Percentiles rank a stretch among this genome's conserved stretches.
phyloP scores from a whole-genome alignment of 192 early-diverging fungal species.

The Gigaspora rosea region DNA sequence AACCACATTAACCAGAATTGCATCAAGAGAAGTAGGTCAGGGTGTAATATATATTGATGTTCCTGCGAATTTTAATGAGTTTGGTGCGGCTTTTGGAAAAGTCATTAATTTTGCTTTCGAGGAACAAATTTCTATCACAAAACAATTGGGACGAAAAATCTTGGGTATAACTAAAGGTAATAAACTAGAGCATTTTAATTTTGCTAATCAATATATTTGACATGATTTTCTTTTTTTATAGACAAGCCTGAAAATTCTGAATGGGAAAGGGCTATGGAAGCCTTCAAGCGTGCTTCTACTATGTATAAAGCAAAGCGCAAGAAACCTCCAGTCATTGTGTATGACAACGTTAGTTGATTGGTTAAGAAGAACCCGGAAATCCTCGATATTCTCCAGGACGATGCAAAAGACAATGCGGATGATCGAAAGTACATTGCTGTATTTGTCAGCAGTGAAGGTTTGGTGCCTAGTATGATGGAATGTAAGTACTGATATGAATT shows the following conservation, averaged over 20 bases:
- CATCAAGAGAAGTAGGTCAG: conserved; percentile 1
- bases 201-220: conserved; percentile 5
- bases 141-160: background rate
- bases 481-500: conserved; percentile 23
- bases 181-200: conserved; percentile 7
- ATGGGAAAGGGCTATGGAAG: conserved; percentile 1
- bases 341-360: too few relatives aligned
- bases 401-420: conserved; percentile 23
- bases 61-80: conserved; percentile 10
- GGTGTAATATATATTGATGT: conserved; percentile 30
- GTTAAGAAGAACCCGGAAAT: background rate
- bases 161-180: too few relatives aligned
- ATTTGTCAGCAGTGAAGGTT: conserved; percentile 32
- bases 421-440: conserved; percentile 11
- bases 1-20: conserved; percentile 14
- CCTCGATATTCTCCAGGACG: conserved; percentile 23
- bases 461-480: conserved; percentile 19
- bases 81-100: conserved; percentile 16
- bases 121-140: conserved; percentile 17
- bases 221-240: conserved; percentile 7
- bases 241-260: background rate
- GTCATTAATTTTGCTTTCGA: conserved; percentile 22
- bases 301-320: conserved; percentile 13
- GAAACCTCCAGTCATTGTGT: conserved; percentile 28
- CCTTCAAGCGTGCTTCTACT: conserved; percentile 14